Percentiles rank a stretch among this genome's conserved stretches.
Evolutionary conservation across 768 basidiomycete genomes (phyloP).

Genomic region (Dacryopinax primogenitus): DNA sequence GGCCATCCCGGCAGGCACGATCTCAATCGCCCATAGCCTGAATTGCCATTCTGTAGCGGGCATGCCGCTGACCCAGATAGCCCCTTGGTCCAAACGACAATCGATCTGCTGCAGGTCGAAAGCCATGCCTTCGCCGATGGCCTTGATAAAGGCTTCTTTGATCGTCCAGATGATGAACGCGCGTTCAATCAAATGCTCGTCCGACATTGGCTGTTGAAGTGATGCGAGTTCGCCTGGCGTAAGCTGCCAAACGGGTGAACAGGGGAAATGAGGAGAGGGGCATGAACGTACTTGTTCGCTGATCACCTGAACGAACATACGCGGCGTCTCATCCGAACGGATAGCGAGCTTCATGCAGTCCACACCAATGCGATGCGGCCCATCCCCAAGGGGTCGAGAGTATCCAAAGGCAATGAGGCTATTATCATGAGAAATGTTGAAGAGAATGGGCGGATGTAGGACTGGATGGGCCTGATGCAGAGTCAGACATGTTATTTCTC

Average conservation of each 20-base stretch:
- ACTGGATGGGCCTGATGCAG: background rate
- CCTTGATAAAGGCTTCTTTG: constrained; percentile 87
- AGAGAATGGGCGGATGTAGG: constrained; percentile 39
- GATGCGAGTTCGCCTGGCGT: background rate
- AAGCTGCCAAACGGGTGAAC: background rate
- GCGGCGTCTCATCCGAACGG: constrained; percentile 44
- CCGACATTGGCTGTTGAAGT: background rate
- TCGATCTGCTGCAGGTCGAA: constrained; percentile 71
- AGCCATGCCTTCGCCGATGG: constrained; percentile 67
- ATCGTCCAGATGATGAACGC: constrained; percentile 83
- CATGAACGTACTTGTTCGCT: constrained; percentile 46
- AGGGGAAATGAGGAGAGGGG: constrained; percentile 7
- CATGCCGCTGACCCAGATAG: constrained; percentile 7
- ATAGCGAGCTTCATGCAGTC: constrained; percentile 70
- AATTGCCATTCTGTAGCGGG: constrained; percentile 7
- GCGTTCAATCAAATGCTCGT: constrained; percentile 29
- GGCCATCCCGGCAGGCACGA: background rate
- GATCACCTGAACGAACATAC: constrained; percentile 49
- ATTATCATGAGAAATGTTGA: constrained; percentile 75
- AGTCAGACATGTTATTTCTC: constrained; percentile 37
- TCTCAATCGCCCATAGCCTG: background rate
- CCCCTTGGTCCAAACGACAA: constrained; percentile 38
- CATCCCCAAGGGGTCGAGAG: background rate
- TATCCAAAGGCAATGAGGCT: constrained; percentile 54
- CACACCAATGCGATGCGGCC: constrained; percentile 38